Conservation (phyloP, 2,329 filamentous ascomycete genomes). For the Cladophialophora chaetospira region DNA sequence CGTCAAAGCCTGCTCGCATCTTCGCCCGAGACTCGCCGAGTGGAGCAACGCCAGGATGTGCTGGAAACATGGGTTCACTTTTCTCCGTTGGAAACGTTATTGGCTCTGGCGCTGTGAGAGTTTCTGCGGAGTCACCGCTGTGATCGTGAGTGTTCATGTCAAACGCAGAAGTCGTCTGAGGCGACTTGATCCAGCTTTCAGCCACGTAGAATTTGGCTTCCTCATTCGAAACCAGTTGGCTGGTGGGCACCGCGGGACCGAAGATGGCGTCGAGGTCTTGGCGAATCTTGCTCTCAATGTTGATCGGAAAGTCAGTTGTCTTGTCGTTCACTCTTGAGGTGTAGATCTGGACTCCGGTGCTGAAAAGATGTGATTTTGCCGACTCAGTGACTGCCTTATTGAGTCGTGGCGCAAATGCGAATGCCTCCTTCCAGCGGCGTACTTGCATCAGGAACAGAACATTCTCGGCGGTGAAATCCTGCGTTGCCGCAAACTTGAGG, state of each 20-base stretch:
- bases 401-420: slow-evolving; percentile 20
- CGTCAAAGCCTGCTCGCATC: slow-evolving; percentile 43
- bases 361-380: slow-evolving; percentile 42
- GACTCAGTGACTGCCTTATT: slow-evolving; percentile 3
- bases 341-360: slow-evolving; percentile 60
- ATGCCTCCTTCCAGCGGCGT: slow-evolving; percentile 53
- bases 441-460: slow-evolving; percentile 64
- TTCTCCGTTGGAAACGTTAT: not conserved
- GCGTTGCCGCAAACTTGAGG: slow-evolving; percentile 61
- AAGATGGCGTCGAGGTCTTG: slow-evolving; percentile 17
- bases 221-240: not conserved
- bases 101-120: not conserved
- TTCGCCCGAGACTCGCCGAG: slow-evolving; percentile 31
- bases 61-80: slow-evolving; percentile 15
- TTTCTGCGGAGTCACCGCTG: not conserved
- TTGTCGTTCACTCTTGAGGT: slow-evolving; percentile 57
- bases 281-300: slow-evolving; percentile 39
- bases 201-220: not conserved
- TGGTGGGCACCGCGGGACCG: not conserved
- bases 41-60: slow-evolving; percentile 26
- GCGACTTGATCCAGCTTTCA: not conserved
- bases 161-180: not conserved
- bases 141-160: not conserved
- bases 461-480: slow-evolving; percentile 68
- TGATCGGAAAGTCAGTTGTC: slow-evolving; percentile 64